Percentiles rank a stretch among this genome's conserved stretches.
Evolutionary conservation across 2,329 filamentous ascomycete genomes (phyloP).

Genomic region (Xylariaceae sp.): DNA sequence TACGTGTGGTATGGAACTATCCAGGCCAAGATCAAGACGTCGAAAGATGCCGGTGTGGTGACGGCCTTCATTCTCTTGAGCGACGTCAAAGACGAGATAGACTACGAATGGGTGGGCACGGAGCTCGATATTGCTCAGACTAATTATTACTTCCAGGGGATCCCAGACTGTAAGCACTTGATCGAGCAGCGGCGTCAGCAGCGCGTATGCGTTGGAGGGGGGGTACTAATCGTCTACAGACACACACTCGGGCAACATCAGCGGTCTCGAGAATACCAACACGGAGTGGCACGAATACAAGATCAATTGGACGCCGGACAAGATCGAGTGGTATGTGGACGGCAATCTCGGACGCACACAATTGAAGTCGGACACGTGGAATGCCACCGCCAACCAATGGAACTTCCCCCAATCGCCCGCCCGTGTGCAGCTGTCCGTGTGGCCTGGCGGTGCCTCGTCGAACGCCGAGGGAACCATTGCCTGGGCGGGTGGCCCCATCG

Average conservation of each 20-base stretch:
- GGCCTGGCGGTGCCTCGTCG: constrained; percentile 77
- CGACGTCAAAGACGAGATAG: constrained; percentile 96
- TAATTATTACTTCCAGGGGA: constrained; percentile 96
- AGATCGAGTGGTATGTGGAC: constrained; percentile 82
- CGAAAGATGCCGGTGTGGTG: constrained; percentile 82
- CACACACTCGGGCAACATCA: constrained; percentile 67
- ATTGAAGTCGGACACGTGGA: constrained; percentile 77
- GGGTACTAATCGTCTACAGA: constrained; percentile 46
- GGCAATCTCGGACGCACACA: constrained; percentile 69
- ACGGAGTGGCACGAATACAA: constrained; percentile 82
- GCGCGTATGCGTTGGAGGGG: background rate
- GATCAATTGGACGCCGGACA: constrained; percentile 85
- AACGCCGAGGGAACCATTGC: constrained; percentile 80
- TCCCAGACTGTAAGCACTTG: constrained; percentile 71
- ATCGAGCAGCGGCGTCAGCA: too few species aligned
- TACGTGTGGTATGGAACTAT: constrained; percentile 99
- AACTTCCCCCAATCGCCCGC: constrained; percentile 86
- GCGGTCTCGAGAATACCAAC: constrained; percentile 61
- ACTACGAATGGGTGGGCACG: constrained; percentile 87
- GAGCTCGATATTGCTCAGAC: constrained; percentile 76
- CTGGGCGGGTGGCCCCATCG: constrained; percentile 86
- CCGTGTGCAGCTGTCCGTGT: constrained; percentile 88
- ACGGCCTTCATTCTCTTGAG: constrained; percentile 94
- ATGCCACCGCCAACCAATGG: constrained; percentile 73
- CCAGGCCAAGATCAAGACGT: constrained; percentile 77